Evolutionary conservation across 768 basidiomycete species (phyloP), one percentile per base, ranked within the genome.

Genomic region (Boletales sp.): DNA sequence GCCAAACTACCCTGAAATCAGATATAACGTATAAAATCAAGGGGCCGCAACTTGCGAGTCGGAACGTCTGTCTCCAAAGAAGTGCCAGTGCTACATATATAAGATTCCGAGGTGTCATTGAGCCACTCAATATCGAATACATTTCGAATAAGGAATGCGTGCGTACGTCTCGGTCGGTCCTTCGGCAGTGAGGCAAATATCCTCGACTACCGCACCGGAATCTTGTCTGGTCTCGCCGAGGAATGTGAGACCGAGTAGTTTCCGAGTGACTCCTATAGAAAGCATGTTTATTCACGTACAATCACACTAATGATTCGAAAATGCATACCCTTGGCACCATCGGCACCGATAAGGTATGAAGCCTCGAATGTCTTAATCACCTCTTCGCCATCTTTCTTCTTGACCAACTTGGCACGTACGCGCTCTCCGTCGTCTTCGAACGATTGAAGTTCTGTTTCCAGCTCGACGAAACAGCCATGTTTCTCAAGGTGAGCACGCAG

Each of bases 361-460:
- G 2, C 75, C 75, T 50, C 56, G 7, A 65, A 50, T 3, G 43
- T 60, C 49, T 76, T 72, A n/a, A 47, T 40, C 0, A 42, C 37
- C 31, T 66, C 64, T 24, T 59, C 19, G 1, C 57, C 69, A 3
- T 63, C 54, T n/a, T 34, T 43, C 15, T 11, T 56, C 47, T 66
- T 62, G 24, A 68, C 32, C 5, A 79, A 49, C 12, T 66, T 66
- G 8, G 71, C 77, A 11, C 62, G 53, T 8, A 80, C 73, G 29
- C 52, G 52, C 30, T 69, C 65, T 2, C 63, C 60, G 9, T 56
- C 53, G 48, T 79, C 73, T 43, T 69, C 62, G 39, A 81, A 73
- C 0, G 73, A 72, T n/a, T 59, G 36, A 8, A 81, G 69, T 48
- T 76, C 75, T 2, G 74, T 75, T 14, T 71, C 72, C n/a, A 72